phyloP scores from a whole-genome alignment of 148 eudicot genomes.

The Rhododendron mucronatum region DNA sequence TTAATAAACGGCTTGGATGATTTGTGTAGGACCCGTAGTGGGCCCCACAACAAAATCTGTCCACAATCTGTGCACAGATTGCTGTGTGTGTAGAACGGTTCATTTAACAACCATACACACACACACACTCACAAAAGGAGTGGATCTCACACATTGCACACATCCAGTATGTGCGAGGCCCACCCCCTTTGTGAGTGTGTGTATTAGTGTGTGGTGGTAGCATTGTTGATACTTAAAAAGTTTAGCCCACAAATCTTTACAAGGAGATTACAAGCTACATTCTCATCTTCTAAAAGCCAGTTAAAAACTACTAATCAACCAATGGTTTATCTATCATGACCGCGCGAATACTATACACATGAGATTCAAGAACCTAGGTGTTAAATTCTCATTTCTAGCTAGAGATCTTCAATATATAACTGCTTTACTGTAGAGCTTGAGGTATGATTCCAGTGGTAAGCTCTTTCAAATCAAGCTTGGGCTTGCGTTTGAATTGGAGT shows the following conservation, averaged over 20 bases:
- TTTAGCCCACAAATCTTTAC: not conserved
- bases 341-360: not conserved
- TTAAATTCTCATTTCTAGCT: not conserved
- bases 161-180: too few relatives aligned
- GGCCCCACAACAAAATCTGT: too few relatives aligned
- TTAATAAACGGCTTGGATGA: too few relatives aligned
- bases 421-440: not conserved
- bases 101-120: too few relatives aligned
- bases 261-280: not conserved
- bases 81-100: too few relatives aligned
- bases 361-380: not conserved
- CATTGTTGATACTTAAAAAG: too few relatives aligned
- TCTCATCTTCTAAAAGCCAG: not conserved
- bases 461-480: conserved; percentile 11
- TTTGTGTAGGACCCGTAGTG: too few relatives aligned
- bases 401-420: not conserved
- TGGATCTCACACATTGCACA: too few relatives aligned
- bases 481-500: conserved; percentile 16
- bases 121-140: too few relatives aligned
- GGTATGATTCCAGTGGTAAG: not conserved
- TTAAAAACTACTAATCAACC: not conserved
- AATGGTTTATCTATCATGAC: not conserved
- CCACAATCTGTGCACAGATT: too few relatives aligned
- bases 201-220: too few relatives aligned
- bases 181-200: too few relatives aligned